These are phyloP conservation scores for Phytophthora sojae DNA, from an alignment of 352 stramenopile genomes.

Conservation along the genomic window DNA sequence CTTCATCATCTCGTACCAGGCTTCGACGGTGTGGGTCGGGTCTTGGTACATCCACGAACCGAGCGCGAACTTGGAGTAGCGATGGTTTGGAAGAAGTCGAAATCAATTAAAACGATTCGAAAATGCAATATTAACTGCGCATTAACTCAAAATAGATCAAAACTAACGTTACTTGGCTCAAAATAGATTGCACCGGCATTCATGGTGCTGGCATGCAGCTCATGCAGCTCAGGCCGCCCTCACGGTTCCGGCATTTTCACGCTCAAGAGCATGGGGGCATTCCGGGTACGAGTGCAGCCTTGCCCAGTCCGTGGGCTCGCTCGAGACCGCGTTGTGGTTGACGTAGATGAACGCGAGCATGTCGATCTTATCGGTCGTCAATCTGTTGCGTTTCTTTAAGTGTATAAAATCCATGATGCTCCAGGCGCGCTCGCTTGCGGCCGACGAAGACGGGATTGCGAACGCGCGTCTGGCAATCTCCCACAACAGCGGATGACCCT, in stretches of 20 bases:
- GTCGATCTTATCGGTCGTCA: neutral
- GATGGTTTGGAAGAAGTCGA: too few species aligned
- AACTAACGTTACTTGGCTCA: too few species aligned
- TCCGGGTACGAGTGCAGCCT: neutral
- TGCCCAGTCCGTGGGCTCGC: neutral
- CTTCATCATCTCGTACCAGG: constrained; percentile 2
- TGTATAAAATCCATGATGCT: neutral
- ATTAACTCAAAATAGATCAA: too few species aligned
- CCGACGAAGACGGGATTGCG: neutral
- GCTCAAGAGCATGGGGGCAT: neutral
- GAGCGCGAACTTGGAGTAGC: neutral
- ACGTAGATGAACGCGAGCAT: neutral
- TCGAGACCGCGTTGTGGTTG: neutral
- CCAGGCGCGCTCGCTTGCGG: neutral
- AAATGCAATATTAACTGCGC: too few species aligned
- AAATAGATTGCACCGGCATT: too few species aligned
- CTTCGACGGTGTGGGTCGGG: neutral
- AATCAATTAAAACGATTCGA: too few species aligned
- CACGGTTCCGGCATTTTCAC: neutral
- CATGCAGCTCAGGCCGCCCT: too few species aligned
- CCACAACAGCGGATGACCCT: neutral
- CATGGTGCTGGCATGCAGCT: too few species aligned
- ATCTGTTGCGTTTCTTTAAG: neutral
- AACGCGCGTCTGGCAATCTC: neutral
- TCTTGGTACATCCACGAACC: neutral